These are phyloP conservation scores for Salix purpurea DNA, from an alignment of 345 rosid species.

Conservation along the genomic window DNA sequence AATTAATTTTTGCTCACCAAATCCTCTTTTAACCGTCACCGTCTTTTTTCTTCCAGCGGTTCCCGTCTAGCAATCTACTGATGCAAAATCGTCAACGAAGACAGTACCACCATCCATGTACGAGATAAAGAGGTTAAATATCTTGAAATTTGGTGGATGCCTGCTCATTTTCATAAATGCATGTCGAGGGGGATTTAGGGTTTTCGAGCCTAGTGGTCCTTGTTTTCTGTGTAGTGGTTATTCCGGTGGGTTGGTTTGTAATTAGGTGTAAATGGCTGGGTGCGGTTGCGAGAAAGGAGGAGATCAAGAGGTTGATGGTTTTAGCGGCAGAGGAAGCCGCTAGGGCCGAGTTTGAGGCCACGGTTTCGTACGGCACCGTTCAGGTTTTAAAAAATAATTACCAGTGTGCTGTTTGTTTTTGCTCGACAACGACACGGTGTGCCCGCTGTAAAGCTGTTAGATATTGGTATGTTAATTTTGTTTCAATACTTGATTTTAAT, in stretches of 20 bases:
- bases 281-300: conserved; percentile 53
- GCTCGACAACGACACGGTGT: conserved; percentile 74
- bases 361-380: conserved; percentile 36
- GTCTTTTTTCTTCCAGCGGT: conserved; percentile 13
- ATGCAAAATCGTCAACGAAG: conserved; percentile 16
- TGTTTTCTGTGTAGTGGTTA: conserved; percentile 33
- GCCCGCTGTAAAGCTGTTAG: conserved; percentile 82
- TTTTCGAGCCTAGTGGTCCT: conserved; percentile 67
- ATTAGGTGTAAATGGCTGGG: conserved; percentile 71
- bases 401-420: conserved; percentile 73
- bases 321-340: conserved; percentile 82
- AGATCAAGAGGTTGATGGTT: conserved; percentile 68
- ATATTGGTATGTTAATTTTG: conserved; percentile 62
- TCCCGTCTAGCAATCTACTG: conserved; percentile 24
- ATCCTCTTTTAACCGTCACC: not conserved
- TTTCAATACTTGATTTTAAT: not conserved
- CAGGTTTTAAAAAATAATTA: conserved; percentile 30
- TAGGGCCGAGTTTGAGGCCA: conserved; percentile 79
- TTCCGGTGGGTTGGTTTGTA: conserved; percentile 43
- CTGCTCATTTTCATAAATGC: conserved; percentile 70
- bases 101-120: not conserved
- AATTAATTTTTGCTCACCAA: not conserved
- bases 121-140: not conserved
- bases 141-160: conserved; percentile 2
- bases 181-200: conserved; percentile 77